Evolutionary conservation across 1,284 basidiomycete genomes (phyloP), one percentile per base, ranked within the genome.

Genomic region (Austroboletus niveus): DNA sequence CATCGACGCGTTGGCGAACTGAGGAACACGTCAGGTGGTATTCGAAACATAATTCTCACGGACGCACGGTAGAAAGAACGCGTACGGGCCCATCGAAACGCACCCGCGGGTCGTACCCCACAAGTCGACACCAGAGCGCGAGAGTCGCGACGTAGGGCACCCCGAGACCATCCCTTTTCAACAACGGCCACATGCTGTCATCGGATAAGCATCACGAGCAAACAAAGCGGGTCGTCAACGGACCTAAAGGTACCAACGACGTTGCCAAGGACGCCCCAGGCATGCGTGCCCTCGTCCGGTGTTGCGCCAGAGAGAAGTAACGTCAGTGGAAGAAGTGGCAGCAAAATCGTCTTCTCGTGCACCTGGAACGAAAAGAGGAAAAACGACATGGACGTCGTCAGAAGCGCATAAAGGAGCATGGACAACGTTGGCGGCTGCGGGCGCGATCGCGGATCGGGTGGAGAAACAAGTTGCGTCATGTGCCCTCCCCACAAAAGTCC

Each of bases 331-430:
- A 97, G 71, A 20, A 97, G 75, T 3, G 94, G 92, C 1, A 98
- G 66, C n/a, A 98, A 67, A 44, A 97, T 90, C 3, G 89, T 89
- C 75, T 97, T 97, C 70, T 97, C 94, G 70, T 96, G 94, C 29
- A 94, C 94, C 66, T 97, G 94, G 69, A 97, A 96, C 8, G 93
- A 94, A 72, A 97, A 95, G 24, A 98, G 75, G 73, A 94, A 97
- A 77, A 97, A 96, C 5, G 92, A 88, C 75, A 95, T 78, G 0
- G 89, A 85, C 2, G 81, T 84, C 14, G 82, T 84, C 47, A 90
- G 75, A 32, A 92, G 73, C 2, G 85, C 87, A 63, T 82, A 91
- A 15, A 80, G 86, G 42, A 87, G 75, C 32, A 88, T 72, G 15
- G 79, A 79, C 47, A 86, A 72, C 45, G 81, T 82, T 12, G 80